A percentile compares a stretch with the other conserved stretches of the same genome.
Evolutionary conservation across 1,139 yeast species (phyloP).

Genomic region (Pneumocystis murina): DNA sequence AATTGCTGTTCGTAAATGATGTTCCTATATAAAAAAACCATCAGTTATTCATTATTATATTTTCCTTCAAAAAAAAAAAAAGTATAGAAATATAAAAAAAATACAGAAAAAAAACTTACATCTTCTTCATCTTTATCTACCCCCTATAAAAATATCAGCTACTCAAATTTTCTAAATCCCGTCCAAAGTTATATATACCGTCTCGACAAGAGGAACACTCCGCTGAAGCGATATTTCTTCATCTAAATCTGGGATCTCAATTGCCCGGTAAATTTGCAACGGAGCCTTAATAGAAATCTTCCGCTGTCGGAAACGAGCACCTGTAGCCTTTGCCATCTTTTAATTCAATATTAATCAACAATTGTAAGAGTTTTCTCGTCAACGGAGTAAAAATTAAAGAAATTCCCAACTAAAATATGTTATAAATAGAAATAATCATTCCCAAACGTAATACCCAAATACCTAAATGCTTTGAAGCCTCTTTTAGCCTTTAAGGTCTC

Average conservation of each 20-base stretch:
- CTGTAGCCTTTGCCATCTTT: constrained; percentile 15
- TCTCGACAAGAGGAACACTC: constrained; percentile 77
- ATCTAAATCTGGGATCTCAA: constrained; percentile 68
- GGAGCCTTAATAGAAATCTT: constrained; percentile 84
- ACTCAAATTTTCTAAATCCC: background rate
- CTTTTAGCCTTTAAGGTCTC: too few relatives aligned
- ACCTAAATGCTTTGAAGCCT: too few relatives aligned
- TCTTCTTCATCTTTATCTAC: constrained; percentile 96
- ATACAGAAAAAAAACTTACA: constrained; percentile 12
- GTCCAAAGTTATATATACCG: constrained; percentile 21
- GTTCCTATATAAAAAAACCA: constrained; percentile 33
- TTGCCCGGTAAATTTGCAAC: constrained; percentile 61
- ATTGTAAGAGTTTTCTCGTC: background rate
- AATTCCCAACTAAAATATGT: background rate
- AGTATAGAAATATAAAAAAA: background rate
- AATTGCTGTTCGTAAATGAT: constrained; percentile 82
- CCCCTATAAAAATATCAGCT: constrained; percentile 31
- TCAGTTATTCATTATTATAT: background rate
- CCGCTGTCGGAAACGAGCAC: constrained; percentile 53
- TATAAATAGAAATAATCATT: too few relatives aligned
- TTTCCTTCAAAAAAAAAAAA: background rate
- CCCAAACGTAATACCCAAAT: too few relatives aligned
- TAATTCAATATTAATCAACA: background rate
- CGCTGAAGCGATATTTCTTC: constrained; percentile 58
- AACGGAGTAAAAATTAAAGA: background rate